Conservation (phyloP, 257 asterid genomes). For the Anisodus tanguticus region DNA sequence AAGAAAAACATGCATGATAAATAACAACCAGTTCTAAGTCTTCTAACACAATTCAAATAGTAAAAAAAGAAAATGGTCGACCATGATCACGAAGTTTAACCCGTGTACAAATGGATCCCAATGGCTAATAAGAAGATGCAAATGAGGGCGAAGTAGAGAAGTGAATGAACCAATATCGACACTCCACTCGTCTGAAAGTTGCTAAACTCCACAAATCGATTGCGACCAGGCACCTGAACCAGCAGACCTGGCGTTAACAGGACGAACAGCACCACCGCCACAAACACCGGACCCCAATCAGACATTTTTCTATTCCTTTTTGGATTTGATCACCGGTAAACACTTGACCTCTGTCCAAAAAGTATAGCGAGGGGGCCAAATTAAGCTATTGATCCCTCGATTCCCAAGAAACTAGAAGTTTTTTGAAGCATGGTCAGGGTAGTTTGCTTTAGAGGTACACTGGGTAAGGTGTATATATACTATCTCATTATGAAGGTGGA, state of each 20-base stretch:
- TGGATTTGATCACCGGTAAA: background rate
- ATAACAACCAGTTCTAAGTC: background rate
- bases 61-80: background rate
- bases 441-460: background rate
- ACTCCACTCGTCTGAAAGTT: conserved; percentile 80
- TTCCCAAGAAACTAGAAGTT: background rate
- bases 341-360: background rate
- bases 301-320: conserved; percentile 50
- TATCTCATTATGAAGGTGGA: background rate
- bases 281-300: conserved; percentile 95
- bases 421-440: background rate
- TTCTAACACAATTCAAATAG: background rate
- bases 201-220: conserved; percentile 75
- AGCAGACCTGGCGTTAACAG: conserved; percentile 84
- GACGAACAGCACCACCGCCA: conserved; percentile 82
- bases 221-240: conserved; percentile 80
- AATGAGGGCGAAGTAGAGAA: conserved; percentile 74
- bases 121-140: conserved; percentile 82
- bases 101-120: conserved; percentile 75
- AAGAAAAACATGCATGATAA: background rate
- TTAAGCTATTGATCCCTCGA: background rate
- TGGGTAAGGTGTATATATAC: background rate
- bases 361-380: background rate
- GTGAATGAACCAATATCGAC: conserved; percentile 75
- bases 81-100: conserved; percentile 33